Evolutionary conservation across 306 rosid genomes (phyloP), one percentile per base, ranked within the genome.

Genomic region (Rosa chinensis): DNA sequence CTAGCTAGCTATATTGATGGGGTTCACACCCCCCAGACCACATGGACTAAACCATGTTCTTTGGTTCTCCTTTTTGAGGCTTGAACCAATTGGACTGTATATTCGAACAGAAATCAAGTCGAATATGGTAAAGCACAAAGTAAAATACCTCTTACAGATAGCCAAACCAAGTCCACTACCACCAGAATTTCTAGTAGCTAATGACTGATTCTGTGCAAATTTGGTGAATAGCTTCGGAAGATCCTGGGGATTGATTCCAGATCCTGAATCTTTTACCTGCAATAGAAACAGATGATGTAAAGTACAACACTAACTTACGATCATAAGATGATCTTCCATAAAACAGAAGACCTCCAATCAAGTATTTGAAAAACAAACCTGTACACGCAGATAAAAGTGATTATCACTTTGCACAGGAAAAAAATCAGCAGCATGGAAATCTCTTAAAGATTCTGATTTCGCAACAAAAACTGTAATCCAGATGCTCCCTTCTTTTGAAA

Each of bases 161-260:
- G 98, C 98, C 74, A 96, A 97, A 70, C 98, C 99, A 68, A 96
- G 96, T 61, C 98, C 98, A 70, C 90, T 88, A 81, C 97, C 96
- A 77, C 85, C 79, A 74, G 91, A 82, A 82, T 87, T 90, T 87
- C 82, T 85, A 73, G 94, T 84, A 4, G 89, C 86, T 79, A 75
- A 78, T 73, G 99, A 69, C 79, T 94, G 97, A 68, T 79, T 85
- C 82, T 91, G 99, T 40, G 98, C 89, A 74, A 96, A 96, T 83
- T 93, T 93, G 5, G 94, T 90, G 85, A 96, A 96, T 48, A 96
- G 45, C 66, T 87, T 93, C 0, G 98, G 96, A 52, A 96, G 89
- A 77, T 96, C 98, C 77, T 91, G 96, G 55, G 98, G 93, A 73
- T 78, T 91, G 76, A 96, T 86, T 82, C 99, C 99, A 21, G 87